Percentiles rank a stretch among this genome's conserved stretches.
These are phyloP conservation scores for Ceriops decandra DNA, from an alignment of 345 rosid species.

Conservation along the genomic window DNA sequence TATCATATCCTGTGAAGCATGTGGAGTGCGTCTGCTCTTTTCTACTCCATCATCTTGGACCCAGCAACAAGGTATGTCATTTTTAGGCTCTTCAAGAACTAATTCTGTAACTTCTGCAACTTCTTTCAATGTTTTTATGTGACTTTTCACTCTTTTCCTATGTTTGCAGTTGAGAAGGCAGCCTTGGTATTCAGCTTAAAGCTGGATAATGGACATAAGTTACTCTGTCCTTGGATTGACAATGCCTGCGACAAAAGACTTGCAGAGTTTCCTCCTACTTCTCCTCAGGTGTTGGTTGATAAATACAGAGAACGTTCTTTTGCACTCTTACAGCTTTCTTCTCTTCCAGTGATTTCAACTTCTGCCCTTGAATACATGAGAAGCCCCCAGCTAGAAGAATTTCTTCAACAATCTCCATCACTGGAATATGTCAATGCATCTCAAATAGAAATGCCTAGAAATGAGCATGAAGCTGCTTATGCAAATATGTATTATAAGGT, in stretches of 20 bases:
- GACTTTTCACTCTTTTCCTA: conserved; percentile 16
- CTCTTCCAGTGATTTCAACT: conserved; percentile 71
- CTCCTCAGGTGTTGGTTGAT: conserved; percentile 63
- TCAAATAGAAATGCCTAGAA: conserved; percentile 34
- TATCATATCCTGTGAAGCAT: conserved; percentile 78
- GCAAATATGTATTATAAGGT: conserved; percentile 74
- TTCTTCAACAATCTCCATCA: conserved; percentile 46
- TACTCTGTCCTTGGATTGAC: conserved; percentile 78
- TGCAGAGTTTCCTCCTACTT: conserved; percentile 76
- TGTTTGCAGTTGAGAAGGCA: conserved; percentile 73
- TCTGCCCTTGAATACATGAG: conserved; percentile 65
- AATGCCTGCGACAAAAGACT: conserved; percentile 79
- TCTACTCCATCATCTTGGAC: conserved; percentile 85
- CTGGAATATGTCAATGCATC: conserved; percentile 36
- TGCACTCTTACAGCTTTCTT: conserved; percentile 51
- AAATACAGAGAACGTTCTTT: conserved; percentile 53
- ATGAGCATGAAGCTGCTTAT: conserved; percentile 36
- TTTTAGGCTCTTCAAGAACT: not conserved
- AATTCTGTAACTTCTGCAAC: not conserved
- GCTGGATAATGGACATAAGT: conserved; percentile 79
- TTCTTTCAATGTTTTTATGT: conserved; percentile 15
- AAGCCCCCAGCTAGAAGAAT: conserved; percentile 60
- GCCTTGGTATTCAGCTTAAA: conserved; percentile 86
- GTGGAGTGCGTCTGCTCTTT: conserved; percentile 79
- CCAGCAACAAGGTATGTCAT: conserved; percentile 66